phyloP scores from a whole-genome alignment of 768 basidiomycete species.

The Mycena crocata region DNA sequence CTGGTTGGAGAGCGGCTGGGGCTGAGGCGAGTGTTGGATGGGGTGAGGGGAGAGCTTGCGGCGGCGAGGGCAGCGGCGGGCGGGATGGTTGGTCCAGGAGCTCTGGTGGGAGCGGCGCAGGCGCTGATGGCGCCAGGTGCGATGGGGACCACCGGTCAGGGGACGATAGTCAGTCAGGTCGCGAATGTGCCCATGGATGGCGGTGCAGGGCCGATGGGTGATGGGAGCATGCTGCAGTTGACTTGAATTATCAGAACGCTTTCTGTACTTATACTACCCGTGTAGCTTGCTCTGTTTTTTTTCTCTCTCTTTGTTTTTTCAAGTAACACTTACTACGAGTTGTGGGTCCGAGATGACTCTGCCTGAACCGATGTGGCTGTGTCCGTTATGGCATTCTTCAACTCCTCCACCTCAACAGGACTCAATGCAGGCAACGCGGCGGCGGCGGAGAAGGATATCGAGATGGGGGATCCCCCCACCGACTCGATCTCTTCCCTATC shows the following conservation, averaged over 20 bases:
- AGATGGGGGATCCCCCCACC: conserved; percentile 81
- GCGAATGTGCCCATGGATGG: conserved; percentile 58
- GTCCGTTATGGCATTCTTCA: conserved; percentile 61
- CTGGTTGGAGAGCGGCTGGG: conserved; percentile 83
- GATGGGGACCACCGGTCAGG: conserved; percentile 72
- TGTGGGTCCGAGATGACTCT: too few species aligned
- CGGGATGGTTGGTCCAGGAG: too few species aligned
- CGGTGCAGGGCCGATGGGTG: conserved; percentile 64
- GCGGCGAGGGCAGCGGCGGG: conserved; percentile 63
- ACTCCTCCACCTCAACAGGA: conserved; percentile 40
- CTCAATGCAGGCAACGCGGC: conserved; percentile 50
- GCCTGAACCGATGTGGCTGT: too few species aligned
- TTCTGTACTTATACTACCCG: conserved; percentile 12
- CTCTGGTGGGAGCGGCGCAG: conserved; percentile 43
- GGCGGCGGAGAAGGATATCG: conserved; percentile 78
- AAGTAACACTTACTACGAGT: too few species aligned
- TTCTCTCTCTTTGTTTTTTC: too few species aligned
- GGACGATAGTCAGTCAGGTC: conserved; percentile 67
- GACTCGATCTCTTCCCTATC: conserved; percentile 90
- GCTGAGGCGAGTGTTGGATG: conserved; percentile 78
- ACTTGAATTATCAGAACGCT: conserved; percentile 40
- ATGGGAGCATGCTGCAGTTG: conserved; percentile 67
- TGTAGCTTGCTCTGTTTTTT: conserved; percentile 8
- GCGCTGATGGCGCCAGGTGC: conserved; percentile 48
- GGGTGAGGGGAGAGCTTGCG: conserved; percentile 71